phyloP scores from a whole-genome alignment of 2,329 filamentous ascomycete species.

The Sclerotinia borealis region DNA sequence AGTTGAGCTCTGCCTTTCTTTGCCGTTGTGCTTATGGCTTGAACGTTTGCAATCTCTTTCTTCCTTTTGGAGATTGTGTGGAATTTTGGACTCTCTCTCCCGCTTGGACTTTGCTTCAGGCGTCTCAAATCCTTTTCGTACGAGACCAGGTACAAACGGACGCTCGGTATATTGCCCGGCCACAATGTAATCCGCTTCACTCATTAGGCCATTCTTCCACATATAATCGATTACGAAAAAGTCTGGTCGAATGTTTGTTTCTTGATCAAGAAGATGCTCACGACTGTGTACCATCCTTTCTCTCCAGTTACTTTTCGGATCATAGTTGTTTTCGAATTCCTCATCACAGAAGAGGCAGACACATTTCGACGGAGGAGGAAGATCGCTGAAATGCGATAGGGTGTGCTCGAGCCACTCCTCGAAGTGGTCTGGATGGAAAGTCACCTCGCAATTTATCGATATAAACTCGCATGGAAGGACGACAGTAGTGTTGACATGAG shows the following conservation, averaged over 20 bases:
- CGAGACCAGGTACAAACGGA: conserved; percentile 13
- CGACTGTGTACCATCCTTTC: conserved; percentile 46
- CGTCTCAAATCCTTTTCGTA: conserved; percentile 13
- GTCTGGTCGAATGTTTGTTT: conserved; percentile 33
- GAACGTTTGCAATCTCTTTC: conserved; percentile 8
- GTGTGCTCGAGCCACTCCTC: conserved; percentile 43
- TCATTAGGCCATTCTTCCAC: conserved; percentile 28
- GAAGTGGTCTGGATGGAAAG: conserved; percentile 37
- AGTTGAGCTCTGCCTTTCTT: neutral
- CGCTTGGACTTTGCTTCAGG: conserved; percentile 12
- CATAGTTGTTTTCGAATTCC: conserved; percentile 5
- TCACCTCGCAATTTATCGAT: conserved; percentile 32
- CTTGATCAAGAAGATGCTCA: conserved; percentile 34
- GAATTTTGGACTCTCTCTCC: neutral
- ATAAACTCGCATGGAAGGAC: conserved; percentile 26
- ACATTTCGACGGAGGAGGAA: conserved; percentile 31
- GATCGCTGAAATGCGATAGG: conserved; percentile 32
- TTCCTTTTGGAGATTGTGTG: conserved; percentile 9
- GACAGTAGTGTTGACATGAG: conserved; percentile 10
- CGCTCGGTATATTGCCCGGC: conserved; percentile 20
- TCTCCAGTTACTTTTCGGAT: conserved; percentile 20
- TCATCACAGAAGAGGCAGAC: conserved; percentile 48
- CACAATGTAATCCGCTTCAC: conserved; percentile 16
- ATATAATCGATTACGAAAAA: conserved; percentile 39
- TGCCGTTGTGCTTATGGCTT: neutral